Evolutionary conservation across 768 basidiomycete genomes (phyloP).

Genomic region (Leucosporidium creatinivorum): DNA sequence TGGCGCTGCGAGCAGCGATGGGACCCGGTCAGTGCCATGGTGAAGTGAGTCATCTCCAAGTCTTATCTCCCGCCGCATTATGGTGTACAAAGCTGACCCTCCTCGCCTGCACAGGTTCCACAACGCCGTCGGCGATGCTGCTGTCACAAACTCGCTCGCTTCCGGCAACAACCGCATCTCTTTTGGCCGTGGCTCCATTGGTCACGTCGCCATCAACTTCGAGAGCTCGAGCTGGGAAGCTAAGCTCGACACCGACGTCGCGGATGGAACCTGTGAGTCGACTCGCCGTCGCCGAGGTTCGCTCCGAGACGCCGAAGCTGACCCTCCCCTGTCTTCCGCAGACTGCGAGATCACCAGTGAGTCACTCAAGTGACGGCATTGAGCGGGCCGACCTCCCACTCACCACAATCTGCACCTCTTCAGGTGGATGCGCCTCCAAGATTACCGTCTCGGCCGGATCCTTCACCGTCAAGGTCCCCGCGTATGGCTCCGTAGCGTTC

Average conservation of each 20-base stretch:
- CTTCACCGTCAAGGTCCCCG: neutral
- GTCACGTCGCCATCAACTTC: neutral
- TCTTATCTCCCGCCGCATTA: neutral
- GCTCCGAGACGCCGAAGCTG: too few relatives aligned
- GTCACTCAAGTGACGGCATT: neutral
- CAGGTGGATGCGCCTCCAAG: neutral
- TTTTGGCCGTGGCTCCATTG: neutral
- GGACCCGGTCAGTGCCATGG: neutral
- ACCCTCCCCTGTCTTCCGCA: neutral
- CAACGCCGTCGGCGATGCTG: neutral
- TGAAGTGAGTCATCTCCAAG: neutral
- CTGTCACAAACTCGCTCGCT: neutral
- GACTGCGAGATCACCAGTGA: conserved; percentile 1
- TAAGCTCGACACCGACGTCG: neutral
- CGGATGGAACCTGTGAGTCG: neutral
- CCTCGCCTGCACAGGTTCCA: neutral
- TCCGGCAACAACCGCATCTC: neutral
- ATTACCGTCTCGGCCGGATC: neutral
- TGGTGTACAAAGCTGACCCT: too few relatives aligned
- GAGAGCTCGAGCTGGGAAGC: neutral
- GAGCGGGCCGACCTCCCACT: too few relatives aligned
- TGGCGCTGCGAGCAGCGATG: conserved; percentile 3
- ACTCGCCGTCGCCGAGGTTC: too few relatives aligned
- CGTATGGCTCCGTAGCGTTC: neutral
- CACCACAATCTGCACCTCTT: too few relatives aligned